phyloP scores from a whole-genome alignment of 2,329 filamentous ascomycete genomes.

The Diplodia mutila region DNA sequence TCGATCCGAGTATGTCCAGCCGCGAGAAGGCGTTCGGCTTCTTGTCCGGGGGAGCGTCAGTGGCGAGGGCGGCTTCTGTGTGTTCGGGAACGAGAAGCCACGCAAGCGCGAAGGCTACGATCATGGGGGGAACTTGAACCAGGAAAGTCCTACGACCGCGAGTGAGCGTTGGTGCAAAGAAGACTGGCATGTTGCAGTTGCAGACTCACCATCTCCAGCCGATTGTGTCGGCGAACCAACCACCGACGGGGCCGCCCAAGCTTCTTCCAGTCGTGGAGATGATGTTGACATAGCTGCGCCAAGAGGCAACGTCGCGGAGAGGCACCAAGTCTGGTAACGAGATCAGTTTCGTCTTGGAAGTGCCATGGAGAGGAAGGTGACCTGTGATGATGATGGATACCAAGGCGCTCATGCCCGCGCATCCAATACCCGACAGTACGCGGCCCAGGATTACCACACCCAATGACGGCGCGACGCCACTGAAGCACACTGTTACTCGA shows the following conservation, averaged over 20 bases:
- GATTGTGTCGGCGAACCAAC: slow-evolving; percentile 63
- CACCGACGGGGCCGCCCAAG: slow-evolving; percentile 61
- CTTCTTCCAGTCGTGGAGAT: slow-evolving; percentile 54
- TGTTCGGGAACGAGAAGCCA: slow-evolving; percentile 32
- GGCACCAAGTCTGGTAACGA: slow-evolving; percentile 56
- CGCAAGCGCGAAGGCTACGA: slow-evolving; percentile 56
- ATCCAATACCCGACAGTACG: slow-evolving; percentile 49
- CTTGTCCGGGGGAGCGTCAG: background rate
- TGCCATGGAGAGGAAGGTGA: background rate
- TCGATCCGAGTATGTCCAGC: slow-evolving; percentile 63
- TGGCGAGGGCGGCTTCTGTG: background rate
- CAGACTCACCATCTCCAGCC: slow-evolving; percentile 65
- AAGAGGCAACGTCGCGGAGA: slow-evolving; percentile 52
- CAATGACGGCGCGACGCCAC: slow-evolving; percentile 45
- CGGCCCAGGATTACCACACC: slow-evolving; percentile 47
- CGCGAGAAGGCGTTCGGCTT: slow-evolving; percentile 48
- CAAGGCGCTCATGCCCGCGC: slow-evolving; percentile 47
- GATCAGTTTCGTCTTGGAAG: background rate
- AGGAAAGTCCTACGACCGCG: slow-evolving; percentile 56
- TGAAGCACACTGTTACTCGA: slow-evolving; percentile 29
- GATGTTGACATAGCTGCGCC: slow-evolving; percentile 58
- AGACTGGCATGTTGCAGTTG: background rate
- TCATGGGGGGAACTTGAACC: slow-evolving; percentile 60
- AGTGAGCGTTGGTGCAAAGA: background rate
- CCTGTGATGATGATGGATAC: slow-evolving; percentile 27